phyloP scores from a whole-genome alignment of 2,329 filamentous ascomycete genomes.

The Trichophyton verrucosum region DNA sequence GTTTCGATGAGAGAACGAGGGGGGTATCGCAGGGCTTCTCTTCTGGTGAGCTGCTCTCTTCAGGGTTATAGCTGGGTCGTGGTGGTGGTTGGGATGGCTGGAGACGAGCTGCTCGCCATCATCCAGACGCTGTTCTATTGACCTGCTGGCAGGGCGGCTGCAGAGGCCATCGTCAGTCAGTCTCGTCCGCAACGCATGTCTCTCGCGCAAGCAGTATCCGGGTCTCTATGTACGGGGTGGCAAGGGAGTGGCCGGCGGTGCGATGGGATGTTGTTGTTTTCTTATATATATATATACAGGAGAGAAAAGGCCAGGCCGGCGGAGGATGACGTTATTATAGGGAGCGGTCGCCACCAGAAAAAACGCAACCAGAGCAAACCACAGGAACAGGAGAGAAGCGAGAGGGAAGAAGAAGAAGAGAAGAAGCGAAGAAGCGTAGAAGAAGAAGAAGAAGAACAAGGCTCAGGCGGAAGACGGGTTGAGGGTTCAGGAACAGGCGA shows the following conservation, averaged over 20 bases:
- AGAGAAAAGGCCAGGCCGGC: background rate
- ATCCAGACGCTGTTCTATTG: background rate
- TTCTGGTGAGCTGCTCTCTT: no score
- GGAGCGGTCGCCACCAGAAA: background rate
- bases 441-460: background rate
- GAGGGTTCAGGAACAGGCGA: background rate
- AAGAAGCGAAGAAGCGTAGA: background rate
- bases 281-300: no score
- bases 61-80: background rate
- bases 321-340: background rate
- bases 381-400: no score
- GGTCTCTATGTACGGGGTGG: no score
- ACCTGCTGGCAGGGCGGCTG: background rate
- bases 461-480: background rate
- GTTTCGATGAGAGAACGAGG: background rate
- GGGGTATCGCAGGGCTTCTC: no score
- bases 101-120: background rate
- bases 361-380: background rate
- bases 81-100: background rate
- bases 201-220: background rate
- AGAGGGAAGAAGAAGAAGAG: no score
- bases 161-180: background rate
- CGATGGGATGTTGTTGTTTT: no score
- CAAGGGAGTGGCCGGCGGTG: background rate
- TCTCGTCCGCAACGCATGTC: background rate